These are phyloP conservation scores for Suhomyces panamericanus DNA, from an alignment of 1,139 yeast genomes.

Conservation along the genomic window DNA sequence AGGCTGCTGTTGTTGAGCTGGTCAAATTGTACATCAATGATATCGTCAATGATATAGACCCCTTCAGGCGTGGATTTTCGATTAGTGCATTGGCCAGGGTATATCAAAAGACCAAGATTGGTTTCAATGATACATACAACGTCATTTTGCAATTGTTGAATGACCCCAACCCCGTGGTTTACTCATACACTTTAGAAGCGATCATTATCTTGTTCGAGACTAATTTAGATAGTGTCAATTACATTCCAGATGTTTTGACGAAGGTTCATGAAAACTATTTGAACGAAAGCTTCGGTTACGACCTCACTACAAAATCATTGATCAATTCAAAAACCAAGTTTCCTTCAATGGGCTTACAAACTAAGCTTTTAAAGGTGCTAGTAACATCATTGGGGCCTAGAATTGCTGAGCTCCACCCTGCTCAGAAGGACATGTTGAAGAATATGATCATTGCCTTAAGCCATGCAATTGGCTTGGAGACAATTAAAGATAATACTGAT, in stretches of 20 bases:
- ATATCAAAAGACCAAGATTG: conserved; percentile 40
- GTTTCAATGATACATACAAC: conserved; percentile 48
- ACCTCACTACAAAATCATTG: conserved; percentile 24
- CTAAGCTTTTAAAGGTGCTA: conserved; percentile 31
- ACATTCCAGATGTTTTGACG: conserved; percentile 48
- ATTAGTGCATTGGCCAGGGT: conserved; percentile 62
- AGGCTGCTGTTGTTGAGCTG: conserved; percentile 43
- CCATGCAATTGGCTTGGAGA: conserved; percentile 35
- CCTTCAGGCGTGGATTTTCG: conserved; percentile 65
- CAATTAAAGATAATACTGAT: conserved; percentile 30
- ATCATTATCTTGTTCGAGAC: conserved; percentile 54
- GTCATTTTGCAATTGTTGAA: conserved; percentile 60
- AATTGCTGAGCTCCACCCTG: conserved; percentile 26
- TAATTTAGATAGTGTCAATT: conserved; percentile 51
- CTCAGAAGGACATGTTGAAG: conserved; percentile 27
- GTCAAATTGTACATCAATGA: conserved; percentile 57
- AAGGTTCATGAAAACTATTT: conserved; percentile 50
- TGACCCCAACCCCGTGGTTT: conserved; percentile 87
- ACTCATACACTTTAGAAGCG: conserved; percentile 68
- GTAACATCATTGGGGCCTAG: conserved; percentile 45
- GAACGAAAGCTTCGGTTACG: conserved; percentile 49
- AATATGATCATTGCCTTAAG: conserved; percentile 33
- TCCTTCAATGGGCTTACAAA: conserved; percentile 25
- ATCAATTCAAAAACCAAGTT: conserved; percentile 34
- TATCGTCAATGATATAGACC: conserved; percentile 57